phyloP scores from a whole-genome alignment of 2,329 filamentous ascomycete species.

The Stachybotrys elegans region DNA sequence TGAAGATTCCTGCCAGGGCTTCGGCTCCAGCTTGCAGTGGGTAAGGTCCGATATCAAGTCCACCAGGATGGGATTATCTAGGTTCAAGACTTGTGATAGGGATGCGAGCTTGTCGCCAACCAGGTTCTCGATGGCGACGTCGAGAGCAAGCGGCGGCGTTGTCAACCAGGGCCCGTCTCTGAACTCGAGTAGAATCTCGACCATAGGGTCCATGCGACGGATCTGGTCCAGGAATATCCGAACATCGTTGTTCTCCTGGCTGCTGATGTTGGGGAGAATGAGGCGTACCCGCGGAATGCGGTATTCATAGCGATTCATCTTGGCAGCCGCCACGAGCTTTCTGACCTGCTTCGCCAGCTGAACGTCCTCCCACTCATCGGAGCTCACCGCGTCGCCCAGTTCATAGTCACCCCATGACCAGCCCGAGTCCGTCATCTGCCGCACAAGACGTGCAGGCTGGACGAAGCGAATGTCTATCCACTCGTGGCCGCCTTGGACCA shows the following conservation, averaged over 20 bases:
- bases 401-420: slow-evolving; percentile 35
- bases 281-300: slow-evolving; percentile 28
- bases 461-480: slow-evolving; percentile 28
- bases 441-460: slow-evolving; percentile 25
- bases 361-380: slow-evolving; percentile 28
- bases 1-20: slow-evolving; percentile 26
- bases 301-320: slow-evolving; percentile 30
- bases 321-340: slow-evolving; percentile 30
- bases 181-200: slow-evolving; percentile 28
- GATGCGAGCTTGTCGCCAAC: slow-evolving; percentile 23
- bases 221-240: slow-evolving; percentile 27
- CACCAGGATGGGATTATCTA: slow-evolving; percentile 36
- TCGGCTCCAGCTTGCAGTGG: slow-evolving; percentile 24
- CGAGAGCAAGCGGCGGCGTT: slow-evolving; percentile 15
- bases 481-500: slow-evolving; percentile 24
- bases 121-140: slow-evolving; percentile 22
- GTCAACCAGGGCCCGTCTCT: slow-evolving; percentile 18
- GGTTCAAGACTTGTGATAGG: slow-evolving; percentile 31
- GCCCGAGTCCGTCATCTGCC: slow-evolving; percentile 35
- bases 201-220: slow-evolving; percentile 20
- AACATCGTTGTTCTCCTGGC: slow-evolving; percentile 20
- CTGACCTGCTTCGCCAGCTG: slow-evolving; percentile 25
- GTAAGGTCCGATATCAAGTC: slow-evolving; percentile 35
- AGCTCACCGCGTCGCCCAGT: slow-evolving; percentile 22
- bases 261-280: slow-evolving; percentile 26